Evolutionary conservation across 176 grass and related monocot species (phyloP), one percentile per base, ranked within the genome.

Genomic region (Paspalum vaginatum): DNA sequence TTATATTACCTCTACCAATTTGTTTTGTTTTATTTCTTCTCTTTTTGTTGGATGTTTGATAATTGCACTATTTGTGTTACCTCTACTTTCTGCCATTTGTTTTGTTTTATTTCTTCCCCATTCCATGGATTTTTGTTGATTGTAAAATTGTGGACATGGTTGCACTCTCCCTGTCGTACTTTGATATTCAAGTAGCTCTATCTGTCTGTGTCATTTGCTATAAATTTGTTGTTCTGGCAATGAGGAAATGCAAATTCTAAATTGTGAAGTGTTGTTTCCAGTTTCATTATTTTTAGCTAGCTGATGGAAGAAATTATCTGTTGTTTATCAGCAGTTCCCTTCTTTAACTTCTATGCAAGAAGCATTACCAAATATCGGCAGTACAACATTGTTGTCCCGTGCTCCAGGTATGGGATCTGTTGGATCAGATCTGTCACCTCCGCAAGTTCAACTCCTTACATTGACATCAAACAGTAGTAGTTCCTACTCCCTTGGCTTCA

Each of bases 271-370:
- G 17, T 14, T 39, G n/a, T 5, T 65, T 71, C 44, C 56, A 45
- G 13, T 13, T 76, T 24, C n/a, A 45, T 7, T 85, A 18, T 81
- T 44, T 75, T 75, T 13, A 41, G 3, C 2, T 65, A 40, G 37
- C 32, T 40, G 37, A 49, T 6, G 41, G 8, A n/a, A 73, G 25
- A 44, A 39, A 18, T 59, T 0, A 41, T 24, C 20, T 54, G 38
- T 70, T 42, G 49, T 20, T 53, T 52, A 21, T 74, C 21, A 68
- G 20, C 84, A 93, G 87, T 89, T 93, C 43, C 84, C 87, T 39
- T 83, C 80, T 87, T 81, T 93, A 52, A 64, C 69, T n/a, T 89
- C 84, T 9, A 71, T 93, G 83, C 87, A 89, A 86, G 87, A 70
- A 84, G 87, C 87, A 84, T 87, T 93, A 77, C 80, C 83, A 62